Evolutionary conservation across 306 rosid genomes (phyloP), one percentile per base, ranked within the genome.

Genomic region (Corylus avellana): DNA sequence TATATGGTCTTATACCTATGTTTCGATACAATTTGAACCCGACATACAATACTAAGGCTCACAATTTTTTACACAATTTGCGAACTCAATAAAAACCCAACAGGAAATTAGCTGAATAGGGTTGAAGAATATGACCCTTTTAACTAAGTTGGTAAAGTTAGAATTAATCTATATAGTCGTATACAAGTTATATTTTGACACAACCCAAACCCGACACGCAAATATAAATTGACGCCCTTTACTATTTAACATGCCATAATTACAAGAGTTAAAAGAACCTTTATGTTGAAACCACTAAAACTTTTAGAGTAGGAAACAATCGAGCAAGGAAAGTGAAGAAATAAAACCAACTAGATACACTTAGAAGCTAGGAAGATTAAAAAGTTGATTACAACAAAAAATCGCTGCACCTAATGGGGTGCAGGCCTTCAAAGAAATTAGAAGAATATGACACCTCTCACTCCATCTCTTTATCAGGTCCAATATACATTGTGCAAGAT

Each of bases 381-480:
- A 39, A 5, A 42, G 46, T 35, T 47, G 70, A 17, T 50, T 3
- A 58, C 77, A 70, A 63, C 67, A 27, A 73, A 72, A 2, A 79
- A 58, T 79, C 10, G 49, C 77, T n/a, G 47, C 63, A 59, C 64
- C 72, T 58, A 78, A 49, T 49, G 25, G 58, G 73, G 54, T n/a
- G 72, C 77, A 32, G 56, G 29, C 53, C 51, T 72, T 74, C 39
- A 70, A 53, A 84, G n/a, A 68, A 68, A 57, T 51, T 17, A 80
- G 51, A 76, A 12, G 66, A 78, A 73, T 55, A 29, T 59, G 76
- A 27, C 53, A 37, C 71, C 53, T 57, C 37, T 92, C 82, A 78
- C 75, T 83, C 93, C 49, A 39, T 77, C 71, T 91, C 97, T 80
- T 77, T 93, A 53, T 91, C 92, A n/a, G 98, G 93, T 81, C 98